Base-by-base conservation (phyloP, 2,329 filamentous ascomycete species). In the Colletotrichum godetiae region DNA sequence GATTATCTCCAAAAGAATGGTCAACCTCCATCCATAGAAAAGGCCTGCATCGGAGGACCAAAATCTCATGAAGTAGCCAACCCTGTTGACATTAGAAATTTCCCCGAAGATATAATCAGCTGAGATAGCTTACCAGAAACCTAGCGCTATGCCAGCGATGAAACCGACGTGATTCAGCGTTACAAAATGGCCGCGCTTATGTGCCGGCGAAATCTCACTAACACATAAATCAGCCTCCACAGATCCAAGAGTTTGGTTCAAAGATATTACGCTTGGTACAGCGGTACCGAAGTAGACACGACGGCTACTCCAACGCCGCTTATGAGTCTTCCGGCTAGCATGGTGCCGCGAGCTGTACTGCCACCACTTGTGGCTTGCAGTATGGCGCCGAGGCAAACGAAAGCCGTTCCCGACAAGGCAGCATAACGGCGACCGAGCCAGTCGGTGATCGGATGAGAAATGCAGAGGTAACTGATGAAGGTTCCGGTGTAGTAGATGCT, bases 111-210 rank as follows among this genome's bases (percentile, higher is more conserved):
- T 5, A 29, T 29, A 29, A 29, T 29, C 27, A 33, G 13, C 22
- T 10, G 29, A 15, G 29, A 2, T 27, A 72, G 3, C 82, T 46
- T 79, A 90, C 88, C 89, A 90, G 69, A 90, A 88, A 0, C 88
- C 89, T 5, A 78, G 76, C 1, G 88, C 88, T 7, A 90, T 79
- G 3, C 89, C 89, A 2, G 84, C 83, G 29, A 91, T 86, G 71
- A 91, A 87, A 3, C 89, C 89, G 57, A 90, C 84, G 65, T 91
- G 89, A 76, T 91, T 91, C 79, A 91, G 84, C 11, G 90, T 88
- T 1, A 91, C 88, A 71, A 88, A 88, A 73, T 84, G 84, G 3
- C 89, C 89, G 8, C 89, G 83, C 69, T 89, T 82, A 13, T 82
- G 83, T 0, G 88, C 87, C 0, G 89, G 88, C 0, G 88, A 83